A percentile compares a stretch with the other conserved stretches of the same genome.
These are phyloP conservation scores for Gnomoniopsis sp. DNA, from an alignment of 2,329 filamentous ascomycete genomes.

Conservation along the genomic window DNA sequence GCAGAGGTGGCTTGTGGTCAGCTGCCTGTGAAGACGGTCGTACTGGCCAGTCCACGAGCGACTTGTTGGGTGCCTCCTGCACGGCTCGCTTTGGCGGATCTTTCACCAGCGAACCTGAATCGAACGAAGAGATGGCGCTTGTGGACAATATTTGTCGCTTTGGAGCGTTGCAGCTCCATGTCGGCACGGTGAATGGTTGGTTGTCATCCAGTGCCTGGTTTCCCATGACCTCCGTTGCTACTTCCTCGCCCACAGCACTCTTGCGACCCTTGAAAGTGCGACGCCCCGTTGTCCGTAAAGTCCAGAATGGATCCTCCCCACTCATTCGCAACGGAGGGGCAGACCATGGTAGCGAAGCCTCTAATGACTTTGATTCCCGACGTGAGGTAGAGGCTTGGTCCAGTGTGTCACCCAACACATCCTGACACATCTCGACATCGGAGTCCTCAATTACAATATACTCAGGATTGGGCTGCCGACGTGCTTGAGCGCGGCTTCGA, in stretches of 20 bases:
- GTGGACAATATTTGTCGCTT: background rate
- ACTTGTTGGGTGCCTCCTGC: background rate
- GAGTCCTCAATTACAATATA: constrained; percentile 1
- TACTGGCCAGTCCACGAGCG: background rate
- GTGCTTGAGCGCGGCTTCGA: background rate
- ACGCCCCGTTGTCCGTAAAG: background rate
- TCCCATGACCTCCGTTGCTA: background rate
- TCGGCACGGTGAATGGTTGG: background rate
- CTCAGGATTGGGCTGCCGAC: background rate
- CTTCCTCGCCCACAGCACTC: too few relatives aligned
- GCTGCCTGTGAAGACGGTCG: background rate
- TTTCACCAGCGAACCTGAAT: background rate
- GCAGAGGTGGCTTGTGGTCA: background rate
- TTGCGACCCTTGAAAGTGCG: background rate
- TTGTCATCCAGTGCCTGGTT: background rate
- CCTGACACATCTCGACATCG: background rate
- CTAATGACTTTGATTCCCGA: background rate
- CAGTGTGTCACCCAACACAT: background rate
- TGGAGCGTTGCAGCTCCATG: too few relatives aligned
- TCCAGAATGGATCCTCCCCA: background rate
- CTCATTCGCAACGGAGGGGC: constrained; percentile 7
- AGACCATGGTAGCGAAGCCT: constrained; percentile 10
- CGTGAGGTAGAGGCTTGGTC: background rate
- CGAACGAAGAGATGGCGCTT: background rate
- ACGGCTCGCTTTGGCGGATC: background rate